These are phyloP conservation scores for Coffea humblotiana DNA, from an alignment of 305 asterid species.

Conservation along the genomic window DNA sequence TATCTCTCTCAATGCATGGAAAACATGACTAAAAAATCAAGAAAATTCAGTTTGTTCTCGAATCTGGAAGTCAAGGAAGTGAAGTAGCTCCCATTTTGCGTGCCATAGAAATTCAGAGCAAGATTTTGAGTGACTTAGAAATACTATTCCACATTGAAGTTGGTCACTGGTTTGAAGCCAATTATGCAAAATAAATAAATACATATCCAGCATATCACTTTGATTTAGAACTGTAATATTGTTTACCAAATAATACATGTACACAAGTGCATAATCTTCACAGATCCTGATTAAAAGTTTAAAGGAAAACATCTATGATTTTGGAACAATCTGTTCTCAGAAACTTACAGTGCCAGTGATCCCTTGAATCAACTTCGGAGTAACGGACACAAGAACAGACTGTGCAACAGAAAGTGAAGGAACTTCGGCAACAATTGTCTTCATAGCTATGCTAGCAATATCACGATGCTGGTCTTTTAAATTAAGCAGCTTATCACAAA, in stretches of 20 bases:
- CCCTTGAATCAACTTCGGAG: constrained; percentile 89
- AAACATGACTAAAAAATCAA: too few species aligned
- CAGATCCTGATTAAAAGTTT: not conserved
- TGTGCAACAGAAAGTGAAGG: constrained; percentile 74
- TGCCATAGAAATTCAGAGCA: not conserved
- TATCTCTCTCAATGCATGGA: too few species aligned
- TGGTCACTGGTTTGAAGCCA: too few species aligned
- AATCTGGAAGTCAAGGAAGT: not conserved
- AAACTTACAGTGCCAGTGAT: constrained; percentile 54
- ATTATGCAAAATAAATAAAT: too few species aligned
- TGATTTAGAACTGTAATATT: too few species aligned
- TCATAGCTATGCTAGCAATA: constrained; percentile 96
- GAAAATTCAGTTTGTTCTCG: not conserved
- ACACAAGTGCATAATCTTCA: not conserved
- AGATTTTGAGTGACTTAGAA: not conserved
- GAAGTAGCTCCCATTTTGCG: not conserved
- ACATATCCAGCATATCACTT: too few species aligned
- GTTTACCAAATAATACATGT: not conserved
- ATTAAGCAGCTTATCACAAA: constrained; percentile 92
- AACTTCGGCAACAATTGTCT: constrained; percentile 96
- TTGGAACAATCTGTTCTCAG: not conserved
- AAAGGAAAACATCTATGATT: not conserved
- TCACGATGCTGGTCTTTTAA: constrained; percentile 95
- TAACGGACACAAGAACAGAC: constrained; percentile 66
- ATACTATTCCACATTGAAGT: not conserved